These are phyloP conservation scores for Penicillium sp. DNA, from an alignment of 2,329 filamentous ascomycete genomes.

Conservation along the genomic window DNA sequence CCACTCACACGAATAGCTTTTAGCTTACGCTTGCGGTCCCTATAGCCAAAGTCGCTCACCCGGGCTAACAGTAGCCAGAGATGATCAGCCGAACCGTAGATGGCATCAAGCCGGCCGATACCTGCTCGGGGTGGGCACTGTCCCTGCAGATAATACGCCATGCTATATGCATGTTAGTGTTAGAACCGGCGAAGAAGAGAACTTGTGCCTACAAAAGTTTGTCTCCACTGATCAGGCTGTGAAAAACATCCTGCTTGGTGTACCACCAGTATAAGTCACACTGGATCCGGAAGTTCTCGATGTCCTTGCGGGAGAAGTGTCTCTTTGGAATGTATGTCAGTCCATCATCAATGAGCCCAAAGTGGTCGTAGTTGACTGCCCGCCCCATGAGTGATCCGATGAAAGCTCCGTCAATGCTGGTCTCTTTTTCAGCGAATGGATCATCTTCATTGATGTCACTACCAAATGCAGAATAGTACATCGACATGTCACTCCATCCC, in stretches of 20 bases:
- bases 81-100: slow-evolving; percentile 88
- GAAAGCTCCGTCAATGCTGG: slow-evolving; percentile 55
- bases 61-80: slow-evolving; percentile 77
- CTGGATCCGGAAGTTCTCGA: slow-evolving; percentile 75
- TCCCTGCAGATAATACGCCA: slow-evolving; percentile 78
- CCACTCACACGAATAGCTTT: slow-evolving; percentile 61
- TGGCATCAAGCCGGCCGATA: slow-evolving; percentile 71
- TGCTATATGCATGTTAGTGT: slow-evolving; percentile 50
- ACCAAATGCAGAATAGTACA: slow-evolving; percentile 27
- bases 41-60: slow-evolving; percentile 72
- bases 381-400: slow-evolving; percentile 59
- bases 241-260: slow-evolving; percentile 88
- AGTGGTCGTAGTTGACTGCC: slow-evolving; percentile 57
- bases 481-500: slow-evolving; percentile 19
- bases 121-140: slow-evolving; percentile 83
- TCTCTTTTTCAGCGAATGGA: slow-evolving; percentile 43
- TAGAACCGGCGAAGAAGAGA: background rate
- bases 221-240: slow-evolving; percentile 84
- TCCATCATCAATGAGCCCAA: slow-evolving; percentile 49
- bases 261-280: slow-evolving; percentile 96
- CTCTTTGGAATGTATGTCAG: slow-evolving; percentile 23
- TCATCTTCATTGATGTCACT: slow-evolving; percentile 41
- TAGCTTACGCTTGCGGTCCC: slow-evolving; percentile 75
- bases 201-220: slow-evolving; percentile 68
- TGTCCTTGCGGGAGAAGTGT: slow-evolving; percentile 55